These are phyloP conservation scores for Fusarium armeniacum DNA, from an alignment of 2,329 filamentous ascomycete genomes.

Conservation along the genomic window DNA sequence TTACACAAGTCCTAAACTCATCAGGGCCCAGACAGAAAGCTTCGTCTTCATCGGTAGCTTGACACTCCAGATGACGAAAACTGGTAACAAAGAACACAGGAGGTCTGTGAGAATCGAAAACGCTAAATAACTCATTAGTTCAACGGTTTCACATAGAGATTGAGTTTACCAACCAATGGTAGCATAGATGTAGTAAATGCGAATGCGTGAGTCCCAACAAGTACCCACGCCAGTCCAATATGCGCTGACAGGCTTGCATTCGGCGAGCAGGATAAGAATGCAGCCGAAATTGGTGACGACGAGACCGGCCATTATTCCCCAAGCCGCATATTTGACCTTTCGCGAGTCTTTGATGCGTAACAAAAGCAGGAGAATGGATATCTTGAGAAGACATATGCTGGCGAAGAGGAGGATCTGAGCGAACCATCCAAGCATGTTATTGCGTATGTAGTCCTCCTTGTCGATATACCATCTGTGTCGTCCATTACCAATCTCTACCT, in stretches of 20 bases:
- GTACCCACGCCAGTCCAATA: constrained; percentile 52
- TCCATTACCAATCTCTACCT: constrained; percentile 56
- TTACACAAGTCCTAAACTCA: constrained; percentile 51
- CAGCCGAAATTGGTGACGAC: constrained; percentile 52
- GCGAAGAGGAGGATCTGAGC: constrained; percentile 59
- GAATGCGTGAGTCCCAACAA: constrained; percentile 53
- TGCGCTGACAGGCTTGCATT: constrained; percentile 50
- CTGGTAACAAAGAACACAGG: constrained; percentile 48
- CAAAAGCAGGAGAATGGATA: constrained; percentile 59
- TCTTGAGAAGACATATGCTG: constrained; percentile 58
- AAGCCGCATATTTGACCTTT: constrained; percentile 52
- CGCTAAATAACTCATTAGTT: constrained; percentile 10
- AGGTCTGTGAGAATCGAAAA: constrained; percentile 42
- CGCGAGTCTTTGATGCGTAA: constrained; percentile 58
- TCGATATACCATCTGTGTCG: constrained; percentile 56
- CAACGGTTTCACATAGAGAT: not conserved
- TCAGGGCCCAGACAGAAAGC: constrained; percentile 51
- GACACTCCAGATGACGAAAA: constrained; percentile 54
- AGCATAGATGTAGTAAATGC: constrained; percentile 54
- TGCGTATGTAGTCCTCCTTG: constrained; percentile 51
- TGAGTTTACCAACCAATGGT: constrained; percentile 47
- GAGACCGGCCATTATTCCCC: constrained; percentile 51
- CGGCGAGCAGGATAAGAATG: constrained; percentile 53
- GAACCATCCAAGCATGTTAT: constrained; percentile 58
- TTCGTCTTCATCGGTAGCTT: constrained; percentile 52